phyloP scores from a whole-genome alignment of 306 rosid genomes.

The Rosa persica region DNA sequence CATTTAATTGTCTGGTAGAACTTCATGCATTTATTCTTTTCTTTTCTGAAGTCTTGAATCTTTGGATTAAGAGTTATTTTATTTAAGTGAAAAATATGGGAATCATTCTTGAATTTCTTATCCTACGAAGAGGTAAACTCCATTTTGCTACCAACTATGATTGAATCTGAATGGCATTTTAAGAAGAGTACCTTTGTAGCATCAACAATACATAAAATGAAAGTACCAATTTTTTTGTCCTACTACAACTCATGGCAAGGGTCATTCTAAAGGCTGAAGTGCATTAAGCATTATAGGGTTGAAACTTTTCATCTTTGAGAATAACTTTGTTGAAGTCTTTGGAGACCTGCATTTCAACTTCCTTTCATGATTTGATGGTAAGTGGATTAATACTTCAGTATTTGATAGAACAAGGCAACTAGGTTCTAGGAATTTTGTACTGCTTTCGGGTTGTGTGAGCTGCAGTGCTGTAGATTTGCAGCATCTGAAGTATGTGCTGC shows the following conservation, averaged over 20 bases:
- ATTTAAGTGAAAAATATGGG: neutral
- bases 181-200: neutral
- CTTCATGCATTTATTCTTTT: neutral
- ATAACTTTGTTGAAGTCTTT: neutral
- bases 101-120: slow-evolving; percentile 1
- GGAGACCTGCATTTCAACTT: neutral
- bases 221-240: neutral
- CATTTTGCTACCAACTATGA: neutral
- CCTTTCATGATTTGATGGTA: slow-evolving; percentile 13
- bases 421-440: slow-evolving; percentile 14
- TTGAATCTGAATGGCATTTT: neutral
- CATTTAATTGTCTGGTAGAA: slow-evolving; percentile 8
- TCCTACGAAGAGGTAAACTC: neutral
- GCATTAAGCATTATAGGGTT: neutral
- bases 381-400: slow-evolving; percentile 14
- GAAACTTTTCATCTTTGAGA: neutral
- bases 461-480: slow-evolving; percentile 3
- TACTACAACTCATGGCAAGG: neutral
- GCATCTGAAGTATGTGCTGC: neutral
- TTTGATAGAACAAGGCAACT: slow-evolving; percentile 15
- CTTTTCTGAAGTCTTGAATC: slow-evolving; percentile 3
- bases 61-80: neutral
- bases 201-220: neutral
- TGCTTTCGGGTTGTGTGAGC: slow-evolving; percentile 8
- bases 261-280: slow-evolving; percentile 1